Conservation (phyloP, 345 rosid species). For the Turritis glabra region DNA sequence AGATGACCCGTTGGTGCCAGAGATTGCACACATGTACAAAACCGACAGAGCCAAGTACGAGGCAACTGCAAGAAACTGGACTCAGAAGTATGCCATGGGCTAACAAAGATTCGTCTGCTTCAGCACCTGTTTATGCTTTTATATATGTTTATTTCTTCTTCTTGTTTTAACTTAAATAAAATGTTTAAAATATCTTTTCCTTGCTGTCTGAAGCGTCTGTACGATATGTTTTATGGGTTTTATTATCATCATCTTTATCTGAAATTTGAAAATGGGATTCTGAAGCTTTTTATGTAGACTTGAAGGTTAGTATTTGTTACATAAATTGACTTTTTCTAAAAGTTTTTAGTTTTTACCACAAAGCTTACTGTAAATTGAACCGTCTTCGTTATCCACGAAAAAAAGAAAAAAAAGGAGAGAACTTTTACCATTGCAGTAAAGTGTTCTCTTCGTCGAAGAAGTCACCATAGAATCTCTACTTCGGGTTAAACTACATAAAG, state of each 20-base stretch:
- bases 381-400: too few relatives aligned
- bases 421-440: too few relatives aligned
- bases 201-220: neutral
- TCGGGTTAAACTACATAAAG: too few relatives aligned
- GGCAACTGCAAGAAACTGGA: slow-evolving; percentile 38
- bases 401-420: too few relatives aligned
- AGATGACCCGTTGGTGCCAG: slow-evolving; percentile 42
- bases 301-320: neutral
- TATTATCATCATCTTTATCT: neutral
- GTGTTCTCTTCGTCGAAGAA: neutral
- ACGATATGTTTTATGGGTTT: neutral
- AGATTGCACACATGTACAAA: slow-evolving; percentile 43
- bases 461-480: too few relatives aligned
- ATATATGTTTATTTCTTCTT: neutral
- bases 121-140: neutral
- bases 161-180: neutral
- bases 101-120: slow-evolving; percentile 13
- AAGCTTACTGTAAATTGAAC: too few relatives aligned
- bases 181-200: neutral
- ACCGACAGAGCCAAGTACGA: slow-evolving; percentile 32
- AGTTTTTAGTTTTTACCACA: too few relatives aligned
- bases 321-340: too few relatives aligned
- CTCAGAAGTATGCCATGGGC: slow-evolving; percentile 36
- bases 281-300: neutral
- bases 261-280: neutral